phyloP scores from a whole-genome alignment of 2,329 filamentous ascomycete species.

The Fusarium beomiforme region DNA sequence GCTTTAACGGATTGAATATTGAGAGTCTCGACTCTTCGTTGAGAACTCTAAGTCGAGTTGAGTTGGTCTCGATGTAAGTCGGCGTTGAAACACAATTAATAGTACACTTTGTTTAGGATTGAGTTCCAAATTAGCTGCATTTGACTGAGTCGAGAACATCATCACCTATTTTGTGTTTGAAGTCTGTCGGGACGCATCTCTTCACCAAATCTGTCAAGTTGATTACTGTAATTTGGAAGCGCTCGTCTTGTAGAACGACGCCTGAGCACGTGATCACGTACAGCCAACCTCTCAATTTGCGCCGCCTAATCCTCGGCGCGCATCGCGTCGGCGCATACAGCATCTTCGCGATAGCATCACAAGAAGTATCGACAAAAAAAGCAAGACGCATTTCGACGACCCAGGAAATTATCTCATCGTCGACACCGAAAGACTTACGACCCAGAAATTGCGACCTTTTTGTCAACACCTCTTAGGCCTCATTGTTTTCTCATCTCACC shows the following conservation, averaged over 20 bases:
- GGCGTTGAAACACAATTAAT: background rate
- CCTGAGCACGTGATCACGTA: constrained; percentile 42
- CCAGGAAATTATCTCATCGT: background rate
- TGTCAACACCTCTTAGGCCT: background rate
- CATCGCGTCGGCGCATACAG: constrained; percentile 44
- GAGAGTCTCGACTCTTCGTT: background rate
- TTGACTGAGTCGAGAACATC: background rate
- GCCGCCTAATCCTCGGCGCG: constrained; percentile 51
- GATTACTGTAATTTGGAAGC: background rate
- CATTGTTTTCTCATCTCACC: constrained; percentile 15
- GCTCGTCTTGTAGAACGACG: constrained; percentile 6
- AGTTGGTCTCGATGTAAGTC: background rate
- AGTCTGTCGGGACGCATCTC: background rate
- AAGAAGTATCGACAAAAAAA: constrained; percentile 31
- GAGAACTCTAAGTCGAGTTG: background rate
- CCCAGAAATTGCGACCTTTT: background rate
- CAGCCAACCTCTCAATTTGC: constrained; percentile 41
- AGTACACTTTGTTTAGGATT: background rate
- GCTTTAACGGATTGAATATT: background rate
- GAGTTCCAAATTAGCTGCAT: background rate
- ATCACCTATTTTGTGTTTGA: background rate
- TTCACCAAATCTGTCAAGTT: background rate
- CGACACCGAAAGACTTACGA: background rate
- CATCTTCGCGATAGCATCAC: constrained; percentile 40
- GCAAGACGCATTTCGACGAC: constrained; percentile 1